Percentiles rank a stretch among this genome's conserved stretches.
phyloP scores from a whole-genome alignment of 2,329 filamentous ascomycete species.

The Paracamarosporium sp. region DNA sequence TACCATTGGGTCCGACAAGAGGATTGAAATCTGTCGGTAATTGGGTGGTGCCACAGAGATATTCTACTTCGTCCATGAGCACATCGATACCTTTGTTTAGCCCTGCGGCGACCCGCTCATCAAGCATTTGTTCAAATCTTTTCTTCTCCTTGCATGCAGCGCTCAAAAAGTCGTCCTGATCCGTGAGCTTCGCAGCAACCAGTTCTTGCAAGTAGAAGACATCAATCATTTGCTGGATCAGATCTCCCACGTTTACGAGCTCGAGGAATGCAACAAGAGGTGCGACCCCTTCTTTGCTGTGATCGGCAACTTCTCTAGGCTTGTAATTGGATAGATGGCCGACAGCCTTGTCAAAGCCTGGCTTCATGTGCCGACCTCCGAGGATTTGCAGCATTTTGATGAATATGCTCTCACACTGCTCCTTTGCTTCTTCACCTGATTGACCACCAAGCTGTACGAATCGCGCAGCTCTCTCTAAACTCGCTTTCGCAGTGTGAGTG shows the following conservation, averaged over 20 bases:
- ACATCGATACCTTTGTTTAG: conserved; percentile 98
- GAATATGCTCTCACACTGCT: conserved; percentile 91
- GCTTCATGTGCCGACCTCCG: conserved; percentile 84
- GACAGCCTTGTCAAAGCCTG: conserved; percentile 93
- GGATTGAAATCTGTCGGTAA: conserved; percentile 91
- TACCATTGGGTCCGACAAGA: conserved; percentile 43
- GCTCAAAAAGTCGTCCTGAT: conserved; percentile 93
- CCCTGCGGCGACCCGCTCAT: conserved; percentile 93
- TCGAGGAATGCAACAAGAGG: conserved; percentile 96
- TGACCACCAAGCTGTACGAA: conserved; percentile 83
- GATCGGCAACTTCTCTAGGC: conserved; percentile 78
- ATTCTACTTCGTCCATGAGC: conserved; percentile 97
- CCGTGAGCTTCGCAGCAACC: conserved; percentile 78
- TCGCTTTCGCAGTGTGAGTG: conserved; percentile 86
- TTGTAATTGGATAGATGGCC: conserved; percentile 90
- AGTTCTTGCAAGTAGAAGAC: conserved; percentile 98
- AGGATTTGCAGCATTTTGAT: conserved; percentile 82
- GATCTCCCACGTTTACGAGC: conserved; percentile 94
- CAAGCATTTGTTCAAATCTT: conserved; percentile 97
- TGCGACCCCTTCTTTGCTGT: conserved; percentile 76
- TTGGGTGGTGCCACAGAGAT: conserved; percentile 88
- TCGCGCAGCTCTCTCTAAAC: conserved; percentile 81
- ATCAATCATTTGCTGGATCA: conserved; percentile 99
- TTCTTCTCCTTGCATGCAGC: conserved; percentile 94
- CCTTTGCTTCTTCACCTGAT: conserved; percentile 79